Conservation (phyloP, 2,329 filamentous ascomycete genomes). For the Zymoseptoria tritici region DNA sequence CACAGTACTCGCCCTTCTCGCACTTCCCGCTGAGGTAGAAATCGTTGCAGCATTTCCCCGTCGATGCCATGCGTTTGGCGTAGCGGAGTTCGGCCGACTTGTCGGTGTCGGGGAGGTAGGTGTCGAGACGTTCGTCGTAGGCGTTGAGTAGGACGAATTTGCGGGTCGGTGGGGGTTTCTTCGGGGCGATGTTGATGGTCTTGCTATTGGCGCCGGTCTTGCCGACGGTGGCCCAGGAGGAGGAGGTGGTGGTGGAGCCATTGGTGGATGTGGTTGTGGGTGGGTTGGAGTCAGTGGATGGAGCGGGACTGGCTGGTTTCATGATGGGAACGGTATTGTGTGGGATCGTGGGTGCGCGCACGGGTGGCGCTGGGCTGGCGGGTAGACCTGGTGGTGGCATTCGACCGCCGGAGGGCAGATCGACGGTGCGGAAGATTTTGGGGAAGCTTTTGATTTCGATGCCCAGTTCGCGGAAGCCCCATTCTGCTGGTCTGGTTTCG, state of each 20-base stretch:
- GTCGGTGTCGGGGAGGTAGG: conserved; percentile 29
- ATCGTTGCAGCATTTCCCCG: conserved; percentile 32
- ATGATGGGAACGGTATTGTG: conserved; percentile 3
- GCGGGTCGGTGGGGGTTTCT: conserved; percentile 23
- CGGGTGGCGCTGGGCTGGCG: conserved; percentile 1
- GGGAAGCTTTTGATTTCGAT: conserved; percentile 35
- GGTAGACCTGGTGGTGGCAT: conserved; percentile 2
- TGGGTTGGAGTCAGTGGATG: conserved; percentile 1
- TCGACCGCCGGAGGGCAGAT: conserved; percentile 11
- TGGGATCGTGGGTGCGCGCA: conserved; percentile 16
- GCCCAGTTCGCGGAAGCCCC: conserved; percentile 36
- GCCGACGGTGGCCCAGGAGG: conserved; percentile 36
- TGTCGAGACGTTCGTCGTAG: conserved; percentile 37
- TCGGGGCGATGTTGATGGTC: conserved; percentile 33
- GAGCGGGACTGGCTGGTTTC: conserved; percentile 18
- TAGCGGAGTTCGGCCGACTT: conserved; percentile 23
- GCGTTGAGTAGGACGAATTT: conserved; percentile 37
- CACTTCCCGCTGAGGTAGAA: conserved; percentile 34
- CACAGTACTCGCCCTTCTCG: conserved; percentile 34
- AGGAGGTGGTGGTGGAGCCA: conserved; percentile 13
- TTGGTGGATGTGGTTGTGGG: conserved; percentile 4
- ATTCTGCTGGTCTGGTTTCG: conserved; percentile 36
- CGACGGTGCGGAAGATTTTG: conserved; percentile 35
- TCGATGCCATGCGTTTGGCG: conserved; percentile 20
- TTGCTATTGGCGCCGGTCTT: conserved; percentile 30